These are phyloP conservation scores for Asterophora lycoperdoides DNA, from an alignment of 768 basidiomycete genomes.

Conservation along the genomic window DNA sequence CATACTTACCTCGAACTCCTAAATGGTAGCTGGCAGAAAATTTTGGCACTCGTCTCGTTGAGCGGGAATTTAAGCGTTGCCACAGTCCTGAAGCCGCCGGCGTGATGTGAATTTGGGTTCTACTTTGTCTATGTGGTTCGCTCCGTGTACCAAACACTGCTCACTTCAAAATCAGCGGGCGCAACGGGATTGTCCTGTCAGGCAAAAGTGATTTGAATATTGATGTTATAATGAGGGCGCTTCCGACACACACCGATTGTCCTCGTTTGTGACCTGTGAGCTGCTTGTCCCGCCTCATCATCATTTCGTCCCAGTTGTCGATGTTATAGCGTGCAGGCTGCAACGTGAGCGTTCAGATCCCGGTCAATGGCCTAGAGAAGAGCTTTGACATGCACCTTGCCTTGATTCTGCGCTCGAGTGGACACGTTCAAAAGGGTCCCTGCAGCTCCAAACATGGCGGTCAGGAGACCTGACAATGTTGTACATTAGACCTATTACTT, in stretches of 20 bases:
- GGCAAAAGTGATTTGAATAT: not conserved
- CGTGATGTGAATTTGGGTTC: no score
- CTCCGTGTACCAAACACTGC: slow-evolving; percentile 71
- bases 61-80: no score
- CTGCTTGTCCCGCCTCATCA: slow-evolving; percentile 89
- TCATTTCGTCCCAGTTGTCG: slow-evolving; percentile 92
- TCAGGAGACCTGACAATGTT: slow-evolving; percentile 60
- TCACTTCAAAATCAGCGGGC: slow-evolving; percentile 67
- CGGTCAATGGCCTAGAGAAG: not conserved
- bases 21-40: no score
- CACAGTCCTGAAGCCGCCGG: no score
- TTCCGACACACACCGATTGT: slow-evolving; percentile 61
- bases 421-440: slow-evolving; percentile 84
- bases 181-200: slow-evolving; percentile 62
- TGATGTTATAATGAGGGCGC: not conserved
- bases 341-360: not conserved
- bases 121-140: slow-evolving; percentile 43
- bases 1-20: no score
- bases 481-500: not conserved
- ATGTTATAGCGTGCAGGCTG: slow-evolving; percentile 82
- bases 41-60: no score
- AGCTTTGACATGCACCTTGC: slow-evolving; percentile 57
- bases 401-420: slow-evolving; percentile 78
- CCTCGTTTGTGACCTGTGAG: slow-evolving; percentile 85
- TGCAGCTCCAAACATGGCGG: slow-evolving; percentile 84